These are phyloP conservation scores for Viola pubescens DNA, from an alignment of 441 rosid genomes.

Conservation along the genomic window DNA sequence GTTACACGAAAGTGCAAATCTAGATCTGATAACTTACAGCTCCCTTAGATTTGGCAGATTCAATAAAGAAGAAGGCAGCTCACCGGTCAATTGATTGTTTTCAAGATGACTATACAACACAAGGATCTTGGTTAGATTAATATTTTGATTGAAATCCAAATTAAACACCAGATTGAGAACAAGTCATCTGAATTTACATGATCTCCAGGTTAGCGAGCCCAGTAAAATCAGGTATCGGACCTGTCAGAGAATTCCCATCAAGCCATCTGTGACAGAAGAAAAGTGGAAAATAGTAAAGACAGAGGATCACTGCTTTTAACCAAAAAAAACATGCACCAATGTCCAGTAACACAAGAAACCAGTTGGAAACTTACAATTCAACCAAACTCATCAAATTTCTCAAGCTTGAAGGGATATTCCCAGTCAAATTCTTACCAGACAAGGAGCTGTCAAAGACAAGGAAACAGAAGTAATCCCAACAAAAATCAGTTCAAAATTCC, in stretches of 20 bases:
- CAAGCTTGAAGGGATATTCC: constrained; percentile 61
- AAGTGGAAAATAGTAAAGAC: constrained; percentile 7
- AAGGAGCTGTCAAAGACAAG: constrained; percentile 44
- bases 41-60: constrained; percentile 77
- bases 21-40: constrained; percentile 59
- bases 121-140: constrained; percentile 21
- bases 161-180: constrained; percentile 12
- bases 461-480: constrained; percentile 5
- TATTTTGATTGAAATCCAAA: constrained; percentile 9
- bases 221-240: constrained; percentile 77
- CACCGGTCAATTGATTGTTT: constrained; percentile 77
- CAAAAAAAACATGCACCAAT: background rate
- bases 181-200: constrained; percentile 43
- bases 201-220: constrained; percentile 55
- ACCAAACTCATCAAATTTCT: constrained; percentile 61
- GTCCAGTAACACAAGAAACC: constrained; percentile 3
- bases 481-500: constrained; percentile 7
- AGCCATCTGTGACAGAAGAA: constrained; percentile 62
- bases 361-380: constrained; percentile 63
- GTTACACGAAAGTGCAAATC: constrained; percentile 2
- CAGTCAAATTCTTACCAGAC: constrained; percentile 72
- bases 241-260: constrained; percentile 78
- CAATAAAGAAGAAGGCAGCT: constrained; percentile 58
- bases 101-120: constrained; percentile 71
- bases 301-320: constrained; percentile 1